These are phyloP conservation scores for Syncephalastrum monosporum DNA, from an alignment of 371 early-diverging fungal species.

Conservation along the genomic window DNA sequence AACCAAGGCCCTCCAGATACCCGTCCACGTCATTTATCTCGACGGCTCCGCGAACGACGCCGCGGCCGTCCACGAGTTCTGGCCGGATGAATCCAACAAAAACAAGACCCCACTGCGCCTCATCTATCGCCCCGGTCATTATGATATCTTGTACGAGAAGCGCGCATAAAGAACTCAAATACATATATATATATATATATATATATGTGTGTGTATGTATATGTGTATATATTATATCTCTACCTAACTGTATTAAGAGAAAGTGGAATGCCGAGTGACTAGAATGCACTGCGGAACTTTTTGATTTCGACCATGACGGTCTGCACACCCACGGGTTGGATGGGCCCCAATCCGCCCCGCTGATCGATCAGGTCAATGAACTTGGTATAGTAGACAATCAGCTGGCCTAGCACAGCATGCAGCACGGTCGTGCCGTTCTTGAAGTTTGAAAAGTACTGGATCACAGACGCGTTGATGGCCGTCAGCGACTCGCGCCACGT, in stretches of 20 bases:
- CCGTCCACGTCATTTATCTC: constrained; percentile 64
- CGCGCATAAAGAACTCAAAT: no score
- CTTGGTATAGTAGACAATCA: constrained; percentile 85
- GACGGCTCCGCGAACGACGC: constrained; percentile 52
- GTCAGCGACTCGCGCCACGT: constrained; percentile 78
- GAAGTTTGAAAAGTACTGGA: constrained; percentile 90
- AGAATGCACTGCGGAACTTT: constrained; percentile 75
- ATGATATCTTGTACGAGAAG: constrained; percentile 58
- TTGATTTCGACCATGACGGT: constrained; percentile 92
- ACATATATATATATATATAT: no score
- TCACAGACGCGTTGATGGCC: constrained; percentile 76
- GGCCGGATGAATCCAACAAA: constrained; percentile 38
- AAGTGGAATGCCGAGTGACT: no score
- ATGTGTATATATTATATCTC: background rate
- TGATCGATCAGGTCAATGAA: constrained; percentile 79
- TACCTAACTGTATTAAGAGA: constrained; percentile 20
- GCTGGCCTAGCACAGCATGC: constrained; percentile 81
- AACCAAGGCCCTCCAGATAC: constrained; percentile 55
- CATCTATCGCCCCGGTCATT: constrained; percentile 56
- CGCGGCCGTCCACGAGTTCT: constrained; percentile 54
- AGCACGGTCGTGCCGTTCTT: constrained; percentile 86
- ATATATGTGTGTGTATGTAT: no score
- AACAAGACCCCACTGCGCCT: constrained; percentile 29
- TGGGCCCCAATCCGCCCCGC: constrained; percentile 44
- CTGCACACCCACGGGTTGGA: constrained; percentile 87